phyloP scores from a whole-genome alignment of 2,329 filamentous ascomycete species.

The Pezicula radicicola region DNA sequence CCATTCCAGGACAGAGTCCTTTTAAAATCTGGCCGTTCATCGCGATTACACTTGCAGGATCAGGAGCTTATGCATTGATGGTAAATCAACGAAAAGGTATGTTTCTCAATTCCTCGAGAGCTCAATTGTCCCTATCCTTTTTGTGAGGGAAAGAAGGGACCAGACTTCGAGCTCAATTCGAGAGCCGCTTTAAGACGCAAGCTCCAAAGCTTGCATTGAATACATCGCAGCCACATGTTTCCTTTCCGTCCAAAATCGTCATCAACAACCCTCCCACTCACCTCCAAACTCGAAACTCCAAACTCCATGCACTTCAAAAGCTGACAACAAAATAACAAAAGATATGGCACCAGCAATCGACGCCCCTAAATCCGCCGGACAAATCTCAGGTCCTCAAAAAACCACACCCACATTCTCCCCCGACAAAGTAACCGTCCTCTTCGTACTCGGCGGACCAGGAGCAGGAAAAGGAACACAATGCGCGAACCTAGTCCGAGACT shows the following conservation, averaged over 20 bases:
- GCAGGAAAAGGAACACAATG: slow-evolving; percentile 98
- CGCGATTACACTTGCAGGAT: slow-evolving; percentile 41
- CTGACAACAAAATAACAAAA: slow-evolving; percentile 12
- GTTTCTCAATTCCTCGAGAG: slow-evolving; percentile 2
- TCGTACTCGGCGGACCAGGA: slow-evolving; percentile 93
- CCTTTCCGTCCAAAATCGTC: no score
- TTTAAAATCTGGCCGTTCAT: slow-evolving; percentile 35
- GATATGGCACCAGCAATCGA: slow-evolving; percentile 35
- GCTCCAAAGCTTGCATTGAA: no score
- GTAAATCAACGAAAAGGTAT: slow-evolving; percentile 42
- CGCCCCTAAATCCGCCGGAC: slow-evolving; percentile 3
- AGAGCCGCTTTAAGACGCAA: slow-evolving; percentile 23
- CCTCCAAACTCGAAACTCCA: no score
- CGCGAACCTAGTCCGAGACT: slow-evolving; percentile 79
- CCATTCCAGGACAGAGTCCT: slow-evolving; percentile 25
- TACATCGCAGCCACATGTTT: no score
- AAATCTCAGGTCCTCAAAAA: slow-evolving; percentile 50
- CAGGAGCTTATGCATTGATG: slow-evolving; percentile 46
- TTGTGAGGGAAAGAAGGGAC: neutral
- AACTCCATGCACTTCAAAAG: neutral
- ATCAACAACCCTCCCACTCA: neutral
- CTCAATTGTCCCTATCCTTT: neutral
- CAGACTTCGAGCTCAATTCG: slow-evolving; percentile 4
- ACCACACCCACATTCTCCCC: slow-evolving; percentile 68
- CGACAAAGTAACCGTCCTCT: slow-evolving; percentile 82